A percentile compares a stretch with the other conserved stretches of the same genome.
These are phyloP conservation scores for Candida glucosophila DNA, from an alignment of 1,139 yeast species.

Conservation along the genomic window DNA sequence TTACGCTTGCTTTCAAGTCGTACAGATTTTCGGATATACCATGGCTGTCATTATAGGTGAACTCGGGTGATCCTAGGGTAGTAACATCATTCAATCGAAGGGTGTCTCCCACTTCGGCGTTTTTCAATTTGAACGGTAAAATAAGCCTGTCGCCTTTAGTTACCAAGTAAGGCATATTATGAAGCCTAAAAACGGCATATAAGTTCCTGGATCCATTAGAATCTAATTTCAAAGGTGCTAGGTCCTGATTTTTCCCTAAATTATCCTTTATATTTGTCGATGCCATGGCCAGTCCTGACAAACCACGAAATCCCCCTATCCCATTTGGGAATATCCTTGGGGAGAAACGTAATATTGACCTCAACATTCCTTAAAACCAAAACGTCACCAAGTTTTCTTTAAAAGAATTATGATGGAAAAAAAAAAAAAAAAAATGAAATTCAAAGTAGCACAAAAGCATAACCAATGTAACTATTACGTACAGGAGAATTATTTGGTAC, in stretches of 20 bases:
- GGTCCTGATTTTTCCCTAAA: too few relatives aligned
- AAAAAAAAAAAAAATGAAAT: too few relatives aligned
- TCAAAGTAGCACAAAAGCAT: too few relatives aligned
- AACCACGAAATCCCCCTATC: too few relatives aligned
- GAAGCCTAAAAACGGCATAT: constrained; percentile 77
- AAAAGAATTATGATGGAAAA: too few relatives aligned
- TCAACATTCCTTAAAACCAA: too few relatives aligned
- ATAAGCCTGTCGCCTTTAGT: constrained; percentile 83
- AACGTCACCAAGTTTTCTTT: too few relatives aligned
- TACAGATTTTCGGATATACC: constrained; percentile 37
- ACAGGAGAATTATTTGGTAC: too few relatives aligned
- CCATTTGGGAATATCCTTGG: too few relatives aligned
- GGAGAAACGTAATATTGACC: constrained; percentile 2
- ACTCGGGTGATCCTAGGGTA: constrained; percentile 79
- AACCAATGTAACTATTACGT: too few relatives aligned
- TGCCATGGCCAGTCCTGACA: too few relatives aligned
- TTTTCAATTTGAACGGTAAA: constrained; percentile 68
- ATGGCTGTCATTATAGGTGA: constrained; percentile 40
- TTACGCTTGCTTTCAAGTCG: constrained; percentile 65
- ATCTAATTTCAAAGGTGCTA: constrained; percentile 54
- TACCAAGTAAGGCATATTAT: constrained; percentile 79
- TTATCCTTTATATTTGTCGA: too few relatives aligned
- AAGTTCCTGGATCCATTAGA: constrained; percentile 39
- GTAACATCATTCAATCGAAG: constrained; percentile 66
- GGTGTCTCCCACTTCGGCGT: constrained; percentile 74